These are phyloP conservation scores for Borealophlyctis nickersoniae DNA, from an alignment of 192 early-diverging fungal genomes.

Conservation along the genomic window DNA sequence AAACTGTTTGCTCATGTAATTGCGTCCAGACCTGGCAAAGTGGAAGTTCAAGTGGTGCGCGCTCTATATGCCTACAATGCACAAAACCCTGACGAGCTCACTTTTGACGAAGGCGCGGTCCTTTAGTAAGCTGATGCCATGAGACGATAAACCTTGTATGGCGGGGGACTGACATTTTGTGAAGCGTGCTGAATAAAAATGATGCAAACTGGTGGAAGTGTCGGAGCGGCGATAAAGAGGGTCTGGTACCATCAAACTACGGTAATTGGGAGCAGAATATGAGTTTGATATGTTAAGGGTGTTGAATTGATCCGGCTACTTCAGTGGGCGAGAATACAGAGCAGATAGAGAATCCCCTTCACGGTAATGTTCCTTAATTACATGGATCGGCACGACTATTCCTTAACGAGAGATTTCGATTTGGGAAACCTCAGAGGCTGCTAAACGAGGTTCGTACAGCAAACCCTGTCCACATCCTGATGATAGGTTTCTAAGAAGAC, in stretches of 20 bases:
- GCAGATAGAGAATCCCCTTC: conserved; percentile 52
- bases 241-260: conserved; percentile 50
- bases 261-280: conserved; percentile 11
- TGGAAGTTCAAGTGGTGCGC: conserved; percentile 46
- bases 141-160: neutral
- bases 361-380: conserved; percentile 28
- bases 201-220: conserved; percentile 56
- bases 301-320: neutral
- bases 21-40: conserved; percentile 34
- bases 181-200: conserved; percentile 45
- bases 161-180: neutral
- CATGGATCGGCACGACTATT: too few relatives aligned
- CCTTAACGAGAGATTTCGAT: too few relatives aligned
- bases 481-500: too few relatives aligned
- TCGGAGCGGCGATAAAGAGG: conserved; percentile 42
- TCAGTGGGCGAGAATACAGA: conserved; percentile 51
- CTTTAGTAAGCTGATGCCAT: conserved; percentile 33
- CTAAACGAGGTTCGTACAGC: conserved; percentile 31
- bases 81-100: conserved; percentile 46
- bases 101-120: conserved; percentile 44
- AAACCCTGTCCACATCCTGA: too few relatives aligned
- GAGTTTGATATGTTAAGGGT: neutral
- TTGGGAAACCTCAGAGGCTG: conserved; percentile 52
- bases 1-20: too few relatives aligned
- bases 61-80: conserved; percentile 49